Evolutionary conservation across 2,329 filamentous ascomycete species (phyloP), one percentile per base, ranked within the genome.

Genomic region (Fusarium sambucinum): DNA sequence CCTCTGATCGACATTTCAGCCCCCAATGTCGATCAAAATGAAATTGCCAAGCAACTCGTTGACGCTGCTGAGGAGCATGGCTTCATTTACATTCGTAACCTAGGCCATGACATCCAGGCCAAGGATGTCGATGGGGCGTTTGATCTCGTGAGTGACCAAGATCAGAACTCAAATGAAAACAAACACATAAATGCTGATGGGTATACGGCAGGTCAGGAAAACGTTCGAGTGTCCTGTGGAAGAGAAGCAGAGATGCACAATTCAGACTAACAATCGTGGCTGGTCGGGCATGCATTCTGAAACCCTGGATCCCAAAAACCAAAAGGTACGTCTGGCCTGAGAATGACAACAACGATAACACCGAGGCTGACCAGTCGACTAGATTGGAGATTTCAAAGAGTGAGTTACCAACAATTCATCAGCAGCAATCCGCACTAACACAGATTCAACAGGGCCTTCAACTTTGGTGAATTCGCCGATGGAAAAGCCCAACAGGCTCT

Each of bases 311-410:
- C 93, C 94, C 4, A 88, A 89, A 71, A 89, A 89, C 57, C 94
- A 97, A 78, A 88, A 89, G 78, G 92, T 92, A 83, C 74, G 80
- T 77, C 11, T 23, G 25, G 13, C 44, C 27, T 11, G 2, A 25
- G 30, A 29, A 25, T 16, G 7, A 13, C 35, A 14, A 33, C 3
- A 14, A 19, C 6, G 6, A 23, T 6, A 21, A 6, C 3, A 17
- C 23, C 9, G 6, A 21, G 27, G 25, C 60, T 64, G 25, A 64
- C 19, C 6, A 37, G 5, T 62, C 14, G 6, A 32, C 7, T 7
- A 93, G 90, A 84, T 89, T 32, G 92, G 93, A 17, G 94, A 97
- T 75, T 93, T 93, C 73, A 97, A 97, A 84, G 93, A 97, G 92
- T 94, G 80, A 74, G 81, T 29, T 27, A 23, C 19, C 33, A 14